Percentiles rank a stretch among this genome's conserved stretches.
phyloP scores from a whole-genome alignment of 164 flowering plant species.

The Litsea cubeba region DNA sequence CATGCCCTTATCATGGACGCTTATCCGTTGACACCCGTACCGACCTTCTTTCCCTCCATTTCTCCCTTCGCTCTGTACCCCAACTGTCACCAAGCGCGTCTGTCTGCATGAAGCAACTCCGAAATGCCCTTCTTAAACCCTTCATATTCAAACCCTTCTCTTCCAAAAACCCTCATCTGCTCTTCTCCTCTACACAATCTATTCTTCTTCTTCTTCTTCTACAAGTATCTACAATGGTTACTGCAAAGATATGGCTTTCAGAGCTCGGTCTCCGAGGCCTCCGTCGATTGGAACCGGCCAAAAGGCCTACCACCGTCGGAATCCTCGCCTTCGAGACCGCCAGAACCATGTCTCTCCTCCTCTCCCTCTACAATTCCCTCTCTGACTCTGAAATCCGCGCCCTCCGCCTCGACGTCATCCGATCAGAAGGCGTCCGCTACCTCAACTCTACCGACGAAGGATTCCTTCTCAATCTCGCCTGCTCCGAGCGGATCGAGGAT shows the following conservation, averaged over 20 bases:
- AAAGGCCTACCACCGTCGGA: constrained; percentile 20
- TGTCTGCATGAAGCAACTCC: neutral
- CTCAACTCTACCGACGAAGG: constrained; percentile 53
- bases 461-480: constrained; percentile 52
- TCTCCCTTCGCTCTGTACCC: neutral
- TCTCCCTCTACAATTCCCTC: constrained; percentile 58
- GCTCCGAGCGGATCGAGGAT: constrained; percentile 55
- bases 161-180: neutral
- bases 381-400: constrained; percentile 39
- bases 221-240: neutral
- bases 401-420: constrained; percentile 32
- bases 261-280: constrained; percentile 8
- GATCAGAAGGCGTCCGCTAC: constrained; percentile 45
- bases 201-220: too few relatives aligned
- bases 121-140: neutral
- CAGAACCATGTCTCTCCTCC: constrained; percentile 57
- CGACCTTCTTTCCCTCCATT: neutral
- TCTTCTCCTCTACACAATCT: too few relatives aligned
- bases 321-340: constrained; percentile 82
- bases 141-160: neutral
- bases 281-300: neutral
- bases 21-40: neutral
- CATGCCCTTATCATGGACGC: neutral
- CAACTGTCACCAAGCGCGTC: constrained; percentile 6
- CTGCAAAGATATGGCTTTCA: neutral